Evolutionary conservation across 108 stramenopile genomes (phyloP), one percentile per base, ranked within the genome.

Genomic region (Cyclostephanos tholiformis): DNA sequence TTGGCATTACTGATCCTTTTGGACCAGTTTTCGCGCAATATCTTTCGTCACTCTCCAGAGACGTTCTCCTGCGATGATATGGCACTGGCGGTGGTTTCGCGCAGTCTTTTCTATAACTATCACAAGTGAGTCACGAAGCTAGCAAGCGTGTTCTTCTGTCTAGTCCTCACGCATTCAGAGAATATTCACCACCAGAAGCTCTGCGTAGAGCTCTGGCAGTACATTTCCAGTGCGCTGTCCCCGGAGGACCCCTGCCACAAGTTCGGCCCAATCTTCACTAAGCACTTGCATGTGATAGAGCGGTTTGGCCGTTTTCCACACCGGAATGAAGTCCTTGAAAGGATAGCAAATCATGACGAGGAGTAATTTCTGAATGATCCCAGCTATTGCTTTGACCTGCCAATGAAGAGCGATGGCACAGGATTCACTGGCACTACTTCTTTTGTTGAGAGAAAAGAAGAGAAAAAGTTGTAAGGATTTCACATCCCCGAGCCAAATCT

Each of bases 231-330:
- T 17, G 55, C 55, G 7, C 51, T 67, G 44, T 41, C 41, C 41
- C 6, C 41, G 6, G 41, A 41, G 6, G 71, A 71, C 29, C 32
- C 65, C 39, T 57, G 25, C 11, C 36, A 44, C 22, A 26, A 46
- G 4, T 83, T 77, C 55, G 50, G 67, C 20, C 41, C 41, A 41
- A 41, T 41, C 41, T 41, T 41, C 41, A 48, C 67, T 48, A 72
- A 88, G 3, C 91, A 92, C 69, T 76, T 50, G 50, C 63, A 46
- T 4, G 85, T 92, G 12, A 68, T 92, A 50, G 83, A 87, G 17
- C 73, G 80, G 32, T 92, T 92, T 76, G 89, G 89, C 0, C 76
- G 89, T 14, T 92, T 88, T 69, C 91, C 91, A 7, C 88, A 92
- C 63, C 68, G 91, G 17, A 92, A 92, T 69, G 26, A 30, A 9